Percentiles rank a stretch among this genome's conserved stretches.
phyloP scores from a whole-genome alignment of 169 alveolate species.

The Prorocentrum cordatum region DNA sequence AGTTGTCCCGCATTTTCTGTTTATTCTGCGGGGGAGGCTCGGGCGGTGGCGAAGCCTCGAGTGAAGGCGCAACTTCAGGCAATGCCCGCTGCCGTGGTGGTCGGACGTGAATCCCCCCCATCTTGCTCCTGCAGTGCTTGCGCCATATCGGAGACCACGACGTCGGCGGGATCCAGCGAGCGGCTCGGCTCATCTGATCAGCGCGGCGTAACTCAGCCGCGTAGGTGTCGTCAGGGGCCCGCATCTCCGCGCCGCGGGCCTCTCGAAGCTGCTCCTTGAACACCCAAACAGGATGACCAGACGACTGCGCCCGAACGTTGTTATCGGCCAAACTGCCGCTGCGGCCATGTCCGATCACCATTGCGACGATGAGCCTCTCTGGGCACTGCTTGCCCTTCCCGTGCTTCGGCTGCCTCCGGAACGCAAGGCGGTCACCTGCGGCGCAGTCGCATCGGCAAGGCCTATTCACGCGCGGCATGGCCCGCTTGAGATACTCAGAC shows the following conservation, averaged over 20 bases:
- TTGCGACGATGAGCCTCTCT: background rate
- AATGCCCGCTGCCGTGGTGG: too few species aligned
- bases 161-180: too few species aligned
- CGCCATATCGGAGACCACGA: too few species aligned
- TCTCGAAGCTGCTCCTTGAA: background rate
- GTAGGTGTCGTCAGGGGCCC: too few species aligned
- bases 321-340: background rate
- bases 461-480: background rate
- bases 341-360: slow-evolving; percentile 1
- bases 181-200: too few species aligned
- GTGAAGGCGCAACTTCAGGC: too few species aligned
- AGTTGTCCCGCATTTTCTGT: too few species aligned
- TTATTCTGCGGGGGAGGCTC: too few species aligned
- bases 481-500: background rate
- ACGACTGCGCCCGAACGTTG: background rate
- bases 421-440: background rate
- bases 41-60: too few species aligned
- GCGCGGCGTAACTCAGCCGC: too few species aligned
- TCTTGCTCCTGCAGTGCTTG: too few species aligned
- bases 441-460: background rate
- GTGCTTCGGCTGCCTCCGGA: background rate
- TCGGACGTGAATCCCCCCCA: too few species aligned
- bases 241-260: background rate
- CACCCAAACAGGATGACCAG: background rate
- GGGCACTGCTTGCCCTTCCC: background rate